Conservation (phyloP, 1,139 yeast genomes). For the Suhomyces ambrosiae region DNA sequence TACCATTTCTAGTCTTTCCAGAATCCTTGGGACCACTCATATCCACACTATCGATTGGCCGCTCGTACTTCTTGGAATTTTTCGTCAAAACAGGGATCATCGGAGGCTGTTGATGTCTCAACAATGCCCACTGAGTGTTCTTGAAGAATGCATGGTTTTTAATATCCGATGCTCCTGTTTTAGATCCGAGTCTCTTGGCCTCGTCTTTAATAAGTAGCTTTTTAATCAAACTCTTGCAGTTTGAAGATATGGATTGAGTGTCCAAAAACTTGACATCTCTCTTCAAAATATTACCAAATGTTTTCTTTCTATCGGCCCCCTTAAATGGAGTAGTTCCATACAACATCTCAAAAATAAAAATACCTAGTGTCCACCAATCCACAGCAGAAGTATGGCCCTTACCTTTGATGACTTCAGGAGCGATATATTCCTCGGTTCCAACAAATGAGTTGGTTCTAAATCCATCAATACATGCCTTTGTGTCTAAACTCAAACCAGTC, state of each 20-base stretch:
- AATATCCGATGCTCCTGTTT: constrained; percentile 91
- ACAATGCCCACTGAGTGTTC: constrained; percentile 89
- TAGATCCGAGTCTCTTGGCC: constrained; percentile 81
- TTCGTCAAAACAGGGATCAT: constrained; percentile 86
- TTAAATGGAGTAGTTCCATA: constrained; percentile 96
- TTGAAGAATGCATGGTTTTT: constrained; percentile 90
- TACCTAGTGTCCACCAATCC: constrained; percentile 99
- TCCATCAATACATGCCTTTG: constrained; percentile 93
- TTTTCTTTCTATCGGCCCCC: constrained; percentile 82
- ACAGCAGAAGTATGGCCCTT: constrained; percentile 98
- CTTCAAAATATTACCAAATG: constrained; percentile 84
- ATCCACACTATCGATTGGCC: constrained; percentile 31
- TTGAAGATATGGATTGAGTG: constrained; percentile 58
- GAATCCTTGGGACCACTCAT: constrained; percentile 13
- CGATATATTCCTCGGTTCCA: constrained; percentile 97
- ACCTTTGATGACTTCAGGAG: constrained; percentile 96
- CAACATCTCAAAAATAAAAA: constrained; percentile 87
- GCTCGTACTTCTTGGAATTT: constrained; percentile 32
- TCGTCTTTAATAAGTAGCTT: constrained; percentile 89
- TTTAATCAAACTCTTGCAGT: constrained; percentile 76
- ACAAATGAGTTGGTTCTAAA: constrained; percentile 96
- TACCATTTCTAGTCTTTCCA: constrained; percentile 9
- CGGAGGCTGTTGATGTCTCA: constrained; percentile 92
- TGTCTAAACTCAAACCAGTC: constrained; percentile 60
- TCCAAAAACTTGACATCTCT: constrained; percentile 78